A percentile compares a stretch with the other conserved stretches of the same genome.
Evolutionary conservation across 768 basidiomycete species (phyloP).

Genomic region (Macrolepiota fuliginosa): DNA sequence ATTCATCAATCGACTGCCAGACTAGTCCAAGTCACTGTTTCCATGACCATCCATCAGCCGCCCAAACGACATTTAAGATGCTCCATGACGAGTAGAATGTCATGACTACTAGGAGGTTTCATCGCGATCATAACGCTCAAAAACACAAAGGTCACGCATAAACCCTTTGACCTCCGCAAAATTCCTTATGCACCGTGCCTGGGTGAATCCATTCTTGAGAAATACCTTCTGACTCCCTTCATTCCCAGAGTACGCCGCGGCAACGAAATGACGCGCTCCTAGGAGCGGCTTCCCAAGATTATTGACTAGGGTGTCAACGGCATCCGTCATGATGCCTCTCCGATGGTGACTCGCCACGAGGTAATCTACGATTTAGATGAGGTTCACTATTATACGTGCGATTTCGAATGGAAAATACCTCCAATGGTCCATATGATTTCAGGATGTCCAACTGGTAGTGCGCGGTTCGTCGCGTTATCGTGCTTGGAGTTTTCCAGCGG

Average conservation of each 20-base stretch:
- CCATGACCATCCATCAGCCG: background rate
- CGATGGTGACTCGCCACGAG: conserved; percentile 61
- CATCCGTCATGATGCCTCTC: conserved; percentile 73
- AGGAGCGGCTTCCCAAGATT: conserved; percentile 67
- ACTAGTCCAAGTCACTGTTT: background rate
- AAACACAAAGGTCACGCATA: conserved; percentile 29
- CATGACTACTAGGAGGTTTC: background rate
- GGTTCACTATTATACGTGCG: background rate
- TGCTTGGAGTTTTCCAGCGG: conserved; percentile 19
- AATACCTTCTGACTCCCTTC: conserved; percentile 62
- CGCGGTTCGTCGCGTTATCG: conserved; percentile 34
- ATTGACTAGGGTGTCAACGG: conserved; percentile 48
- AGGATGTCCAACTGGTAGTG: conserved; percentile 44
- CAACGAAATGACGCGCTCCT: conserved; percentile 47
- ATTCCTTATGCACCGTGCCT: conserved; percentile 36
- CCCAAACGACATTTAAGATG: background rate
- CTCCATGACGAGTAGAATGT: background rate
- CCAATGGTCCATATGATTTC: conserved; percentile 61
- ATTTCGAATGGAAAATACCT: conserved; percentile 30
- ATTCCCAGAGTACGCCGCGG: conserved; percentile 50
- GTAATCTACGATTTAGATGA: conserved; percentile 43
- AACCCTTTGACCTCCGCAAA: conserved; percentile 36
- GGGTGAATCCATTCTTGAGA: conserved; percentile 60
- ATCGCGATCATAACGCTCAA: conserved; percentile 22
- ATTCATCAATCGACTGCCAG: background rate